phyloP scores from a whole-genome alignment of 139 green algal species.

The Picochlorum costavermella region DNA sequence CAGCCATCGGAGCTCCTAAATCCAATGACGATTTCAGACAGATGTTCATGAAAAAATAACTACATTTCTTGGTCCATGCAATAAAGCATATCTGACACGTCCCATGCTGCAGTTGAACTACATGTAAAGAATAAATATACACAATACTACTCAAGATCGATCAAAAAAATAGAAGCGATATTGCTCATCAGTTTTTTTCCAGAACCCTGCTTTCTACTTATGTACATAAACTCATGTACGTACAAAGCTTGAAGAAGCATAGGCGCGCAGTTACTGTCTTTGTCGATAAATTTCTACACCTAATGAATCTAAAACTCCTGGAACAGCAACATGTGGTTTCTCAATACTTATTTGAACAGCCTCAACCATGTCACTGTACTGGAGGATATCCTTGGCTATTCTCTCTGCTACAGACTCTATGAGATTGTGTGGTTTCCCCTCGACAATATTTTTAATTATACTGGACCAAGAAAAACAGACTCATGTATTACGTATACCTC shows the following conservation, averaged over 20 bases:
- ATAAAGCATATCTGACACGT: no score
- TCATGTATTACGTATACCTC: not conserved
- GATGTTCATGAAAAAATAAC: conserved; percentile 42
- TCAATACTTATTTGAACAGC: conserved; percentile 29
- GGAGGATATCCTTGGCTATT: conserved; percentile 30
- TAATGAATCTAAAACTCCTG: conserved; percentile 43
- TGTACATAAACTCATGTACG: no score
- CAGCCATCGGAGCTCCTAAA: conserved; percentile 23
- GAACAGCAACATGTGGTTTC: conserved; percentile 54
- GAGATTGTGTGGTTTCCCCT: conserved; percentile 39
- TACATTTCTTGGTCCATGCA: no score
- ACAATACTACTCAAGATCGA: no score
- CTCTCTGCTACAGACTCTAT: conserved; percentile 45
- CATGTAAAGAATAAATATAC: no score
- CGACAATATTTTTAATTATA: conserved; percentile 36
- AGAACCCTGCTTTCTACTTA: no score
- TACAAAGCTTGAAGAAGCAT: no score
- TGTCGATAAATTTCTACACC: conserved; percentile 27
- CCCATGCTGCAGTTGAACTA: no score
- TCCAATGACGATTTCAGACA: conserved; percentile 66
- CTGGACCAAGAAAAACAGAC: conserved; percentile 15
- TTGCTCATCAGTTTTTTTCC: no score
- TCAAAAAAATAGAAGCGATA: no score
- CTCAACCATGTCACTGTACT: conserved; percentile 17
- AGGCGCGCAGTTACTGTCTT: not conserved